phyloP scores from a whole-genome alignment of 148 eudicot species.

The Vaccinium macrocarpon region DNA sequence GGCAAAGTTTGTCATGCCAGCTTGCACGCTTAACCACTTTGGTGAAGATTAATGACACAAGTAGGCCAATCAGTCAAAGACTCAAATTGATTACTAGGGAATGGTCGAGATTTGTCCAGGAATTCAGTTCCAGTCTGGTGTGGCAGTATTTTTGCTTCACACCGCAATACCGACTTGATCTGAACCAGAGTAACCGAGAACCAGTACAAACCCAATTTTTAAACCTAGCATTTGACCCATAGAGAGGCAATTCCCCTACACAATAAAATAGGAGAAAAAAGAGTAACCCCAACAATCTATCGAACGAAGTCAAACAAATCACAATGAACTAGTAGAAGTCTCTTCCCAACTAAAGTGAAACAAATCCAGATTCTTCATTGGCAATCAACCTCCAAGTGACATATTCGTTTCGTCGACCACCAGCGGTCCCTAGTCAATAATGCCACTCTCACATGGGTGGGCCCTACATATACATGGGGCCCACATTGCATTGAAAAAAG shows the following conservation, averaged over 20 bases:
- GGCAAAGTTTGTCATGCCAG: neutral
- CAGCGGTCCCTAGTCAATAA: no score
- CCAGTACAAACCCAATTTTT: neutral
- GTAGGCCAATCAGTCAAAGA: neutral
- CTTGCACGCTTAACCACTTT: neutral
- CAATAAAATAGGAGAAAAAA: neutral
- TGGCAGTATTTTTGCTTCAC: neutral
- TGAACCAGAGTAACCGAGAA: neutral
- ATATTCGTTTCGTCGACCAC: no score
- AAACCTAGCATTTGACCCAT: neutral
- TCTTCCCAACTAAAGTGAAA: no score
- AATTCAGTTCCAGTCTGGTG: neutral
- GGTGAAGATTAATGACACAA: neutral
- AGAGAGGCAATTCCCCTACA: constrained; percentile 1
- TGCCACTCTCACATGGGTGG: no score
- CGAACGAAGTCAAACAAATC: no score
- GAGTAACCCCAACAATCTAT: no score
- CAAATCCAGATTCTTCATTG: no score
- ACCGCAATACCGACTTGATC: neutral
- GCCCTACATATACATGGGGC: no score
- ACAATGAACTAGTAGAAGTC: no score
- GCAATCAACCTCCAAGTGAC: no score
- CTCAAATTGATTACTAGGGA: neutral
- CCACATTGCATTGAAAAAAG: no score
- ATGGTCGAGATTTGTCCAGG: neutral